Conservation (phyloP, 768 basidiomycete genomes). For the Astraeus odoratus region DNA sequence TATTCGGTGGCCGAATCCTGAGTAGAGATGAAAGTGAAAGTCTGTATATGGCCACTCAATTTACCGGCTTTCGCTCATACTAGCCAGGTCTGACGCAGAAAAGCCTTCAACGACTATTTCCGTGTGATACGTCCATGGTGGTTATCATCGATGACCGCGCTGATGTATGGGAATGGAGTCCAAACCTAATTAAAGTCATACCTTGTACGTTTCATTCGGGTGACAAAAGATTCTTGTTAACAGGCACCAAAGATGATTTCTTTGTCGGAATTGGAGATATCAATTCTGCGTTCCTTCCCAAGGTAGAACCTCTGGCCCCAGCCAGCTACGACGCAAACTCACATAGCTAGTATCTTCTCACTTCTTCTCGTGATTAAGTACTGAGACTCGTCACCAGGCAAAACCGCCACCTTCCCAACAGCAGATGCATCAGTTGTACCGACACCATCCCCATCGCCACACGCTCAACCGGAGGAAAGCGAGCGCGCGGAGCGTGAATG, state of each 20-base stretch:
- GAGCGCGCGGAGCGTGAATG: conserved; percentile 40
- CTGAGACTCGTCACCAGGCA: conserved; percentile 15
- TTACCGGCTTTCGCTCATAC: conserved; percentile 9
- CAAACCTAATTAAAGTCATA: conserved; percentile 93
- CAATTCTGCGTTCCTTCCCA: conserved; percentile 90
- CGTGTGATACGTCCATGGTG: conserved; percentile 97
- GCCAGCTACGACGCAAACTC: conserved; percentile 15
- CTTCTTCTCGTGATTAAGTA: neutral
- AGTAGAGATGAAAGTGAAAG: conserved; percentile 97
- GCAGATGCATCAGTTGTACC: conserved; percentile 13
- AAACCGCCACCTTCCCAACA: conserved; percentile 9
- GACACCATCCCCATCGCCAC: conserved; percentile 9
- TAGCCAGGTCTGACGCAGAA: conserved; percentile 80
- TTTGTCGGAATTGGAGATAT: conserved; percentile 98
- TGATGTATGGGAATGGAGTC: conserved; percentile 98
- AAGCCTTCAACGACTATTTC: conserved; percentile 86
- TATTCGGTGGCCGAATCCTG: conserved; percentile 83
- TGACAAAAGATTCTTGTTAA: neutral
- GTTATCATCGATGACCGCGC: conserved; percentile 98
- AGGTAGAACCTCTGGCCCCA: conserved; percentile 44
- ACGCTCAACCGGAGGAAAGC: conserved; percentile 28
- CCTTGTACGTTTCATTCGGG: conserved; percentile 59
- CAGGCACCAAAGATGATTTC: conserved; percentile 70
- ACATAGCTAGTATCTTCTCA: conserved; percentile 13
- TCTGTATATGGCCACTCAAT: conserved; percentile 35